A percentile compares a stretch with the other conserved stretches of the same genome.
phyloP scores from a whole-genome alignment of 805 yeast species.

The Candida adriatica region DNA sequence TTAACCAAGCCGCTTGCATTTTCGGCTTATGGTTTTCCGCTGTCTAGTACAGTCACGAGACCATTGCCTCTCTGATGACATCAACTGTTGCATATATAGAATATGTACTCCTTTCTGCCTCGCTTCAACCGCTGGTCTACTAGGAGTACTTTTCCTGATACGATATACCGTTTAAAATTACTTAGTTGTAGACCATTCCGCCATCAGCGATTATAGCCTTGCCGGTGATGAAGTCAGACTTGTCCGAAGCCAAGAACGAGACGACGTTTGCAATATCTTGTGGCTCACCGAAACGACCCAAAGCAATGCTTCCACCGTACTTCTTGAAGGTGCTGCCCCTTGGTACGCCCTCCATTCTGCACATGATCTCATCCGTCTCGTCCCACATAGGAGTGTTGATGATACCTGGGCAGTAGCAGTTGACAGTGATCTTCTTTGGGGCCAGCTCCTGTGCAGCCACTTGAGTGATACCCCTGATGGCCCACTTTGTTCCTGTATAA shows the following conservation, averaged over 20 bases:
- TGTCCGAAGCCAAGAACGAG: constrained; percentile 30
- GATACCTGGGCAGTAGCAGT: constrained; percentile 33
- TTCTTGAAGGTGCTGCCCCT: constrained; percentile 24
- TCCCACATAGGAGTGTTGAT: constrained; percentile 32
- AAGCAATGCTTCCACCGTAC: constrained; percentile 24
- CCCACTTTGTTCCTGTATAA: constrained; percentile 31
- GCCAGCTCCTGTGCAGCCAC: constrained; percentile 33
- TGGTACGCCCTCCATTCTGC: constrained; percentile 19
- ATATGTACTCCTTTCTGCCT: neutral
- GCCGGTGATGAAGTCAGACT: constrained; percentile 31
- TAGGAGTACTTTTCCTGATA: constrained; percentile 1
- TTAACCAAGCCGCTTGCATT: neutral
- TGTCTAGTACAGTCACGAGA: no score
- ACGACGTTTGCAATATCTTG: constrained; percentile 31
- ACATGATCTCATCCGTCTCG: constrained; percentile 20
- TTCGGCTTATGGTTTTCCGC: no score
- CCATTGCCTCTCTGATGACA: constrained; percentile 3
- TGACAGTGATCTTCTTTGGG: constrained; percentile 28
- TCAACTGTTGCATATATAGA: constrained; percentile 13
- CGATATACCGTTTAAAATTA: constrained; percentile 1
- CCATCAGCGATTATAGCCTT: constrained; percentile 31
- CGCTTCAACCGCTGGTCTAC: constrained; percentile 9
- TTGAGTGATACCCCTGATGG: constrained; percentile 30
- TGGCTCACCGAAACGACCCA: constrained; percentile 30
- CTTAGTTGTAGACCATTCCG: constrained; percentile 24